phyloP scores from a whole-genome alignment of 495 filamentous ascomycete genomes.

The Ramalina intermedia region DNA sequence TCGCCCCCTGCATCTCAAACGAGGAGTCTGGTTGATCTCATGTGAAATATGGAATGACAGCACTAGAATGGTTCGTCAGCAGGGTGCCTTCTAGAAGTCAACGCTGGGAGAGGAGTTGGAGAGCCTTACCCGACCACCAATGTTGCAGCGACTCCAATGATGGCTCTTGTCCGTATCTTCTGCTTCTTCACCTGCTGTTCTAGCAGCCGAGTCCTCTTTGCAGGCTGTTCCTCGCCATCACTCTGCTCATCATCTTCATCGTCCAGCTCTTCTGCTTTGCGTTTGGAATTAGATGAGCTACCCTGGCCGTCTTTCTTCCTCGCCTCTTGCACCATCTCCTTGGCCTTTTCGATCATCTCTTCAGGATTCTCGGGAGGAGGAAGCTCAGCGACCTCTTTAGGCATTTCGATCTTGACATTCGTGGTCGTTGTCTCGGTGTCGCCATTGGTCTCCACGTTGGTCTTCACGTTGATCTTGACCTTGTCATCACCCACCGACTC shows the following conservation, averaged over 20 bases:
- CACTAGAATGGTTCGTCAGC: conserved; percentile 26
- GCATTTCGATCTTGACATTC: conserved; percentile 65
- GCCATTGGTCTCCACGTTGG: conserved; percentile 36
- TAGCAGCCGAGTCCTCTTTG: conserved; percentile 64
- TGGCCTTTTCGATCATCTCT: conserved; percentile 72
- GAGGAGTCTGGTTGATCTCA: conserved; percentile 5
- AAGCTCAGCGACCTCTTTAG: conserved; percentile 48
- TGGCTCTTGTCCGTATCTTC: conserved; percentile 64
- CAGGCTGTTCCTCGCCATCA: conserved; percentile 30
- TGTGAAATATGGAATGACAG: conserved; percentile 40
- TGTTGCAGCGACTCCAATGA: conserved; percentile 70
- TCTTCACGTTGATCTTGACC: conserved; percentile 54
- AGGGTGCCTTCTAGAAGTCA: neutral
- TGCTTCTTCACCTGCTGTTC: conserved; percentile 67
- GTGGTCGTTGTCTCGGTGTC: conserved; percentile 56
- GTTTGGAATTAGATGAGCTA: conserved; percentile 43
- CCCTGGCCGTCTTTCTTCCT: conserved; percentile 34
- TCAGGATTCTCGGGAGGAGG: conserved; percentile 60
- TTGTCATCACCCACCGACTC: conserved; percentile 30
- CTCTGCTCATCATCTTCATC: conserved; percentile 40
- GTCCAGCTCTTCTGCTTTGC: conserved; percentile 64
- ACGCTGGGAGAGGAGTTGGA: neutral
- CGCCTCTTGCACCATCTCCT: conserved; percentile 78
- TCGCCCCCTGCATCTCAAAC: too few species aligned
- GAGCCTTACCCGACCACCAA: conserved; percentile 74